Evolutionary conservation across 2,329 filamentous ascomycete species (phyloP).

Genomic region (Colletotrichum phormii): DNA sequence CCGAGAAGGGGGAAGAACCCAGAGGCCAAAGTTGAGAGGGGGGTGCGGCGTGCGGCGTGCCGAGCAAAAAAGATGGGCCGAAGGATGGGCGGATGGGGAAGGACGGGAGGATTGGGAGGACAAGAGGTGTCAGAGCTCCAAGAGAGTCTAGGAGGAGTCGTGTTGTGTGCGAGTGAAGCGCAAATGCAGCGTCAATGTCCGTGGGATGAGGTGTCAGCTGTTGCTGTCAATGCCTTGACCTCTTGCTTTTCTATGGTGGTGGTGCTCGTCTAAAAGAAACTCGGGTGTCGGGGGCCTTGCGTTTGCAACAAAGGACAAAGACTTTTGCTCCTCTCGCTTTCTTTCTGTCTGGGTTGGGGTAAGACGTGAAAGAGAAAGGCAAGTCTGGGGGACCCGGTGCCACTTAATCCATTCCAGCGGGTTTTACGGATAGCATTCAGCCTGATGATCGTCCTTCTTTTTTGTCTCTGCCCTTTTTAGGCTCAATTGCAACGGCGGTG

Average conservation of each 20-base stretch:
- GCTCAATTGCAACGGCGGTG: background rate
- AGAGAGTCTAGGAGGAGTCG: slow-evolving; percentile 5
- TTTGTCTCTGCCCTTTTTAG: background rate
- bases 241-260: background rate
- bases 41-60: too few relatives aligned
- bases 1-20: slow-evolving; percentile 1
- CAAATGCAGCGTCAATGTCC: slow-evolving; percentile 21
- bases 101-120: slow-evolving; percentile 27
- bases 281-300: slow-evolving; percentile 9
- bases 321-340: background rate
- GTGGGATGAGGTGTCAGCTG: slow-evolving; percentile 21
- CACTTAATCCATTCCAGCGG: too few relatives aligned
- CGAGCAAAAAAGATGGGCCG: slow-evolving; percentile 22
- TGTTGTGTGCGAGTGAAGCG: slow-evolving; percentile 17
- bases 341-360: background rate
- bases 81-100: slow-evolving; percentile 28
- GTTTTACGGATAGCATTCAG: background rate
- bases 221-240: background rate
- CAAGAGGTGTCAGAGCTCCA: slow-evolving; percentile 31
- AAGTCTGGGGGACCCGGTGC: background rate
- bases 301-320: slow-evolving; percentile 30
- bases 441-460: background rate
- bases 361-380: background rate
- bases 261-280: slow-evolving; percentile 13
- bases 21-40: background rate